Conservation (phyloP, 1,139 yeast genomes). For the Candida buenavistaensis region DNA sequence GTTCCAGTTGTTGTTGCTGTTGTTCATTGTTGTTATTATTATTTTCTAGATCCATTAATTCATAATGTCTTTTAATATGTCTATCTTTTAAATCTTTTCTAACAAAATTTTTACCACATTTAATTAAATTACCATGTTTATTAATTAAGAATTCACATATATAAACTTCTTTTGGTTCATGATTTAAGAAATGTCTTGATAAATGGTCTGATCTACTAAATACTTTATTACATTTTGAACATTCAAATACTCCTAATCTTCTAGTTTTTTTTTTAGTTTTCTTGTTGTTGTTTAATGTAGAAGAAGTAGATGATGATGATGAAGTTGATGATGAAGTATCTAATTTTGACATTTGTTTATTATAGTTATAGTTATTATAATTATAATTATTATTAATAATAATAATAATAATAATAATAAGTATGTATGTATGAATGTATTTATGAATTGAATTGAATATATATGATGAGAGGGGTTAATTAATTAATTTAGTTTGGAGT, state of each 20-base stretch:
- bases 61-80: conserved; percentile 36
- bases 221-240: conserved; percentile 37
- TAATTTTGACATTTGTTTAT: too few species aligned
- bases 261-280: conserved; percentile 16
- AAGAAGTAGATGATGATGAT: too few species aligned
- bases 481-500: too few species aligned
- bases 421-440: too few species aligned
- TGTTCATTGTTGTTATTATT: not conserved
- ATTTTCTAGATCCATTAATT: conserved; percentile 7
- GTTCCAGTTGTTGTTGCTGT: not conserved
- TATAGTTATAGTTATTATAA: too few species aligned
- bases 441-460: too few species aligned
- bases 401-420: not conserved
- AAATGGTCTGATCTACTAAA: conserved; percentile 45
- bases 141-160: conserved; percentile 34
- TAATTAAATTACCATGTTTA: conserved; percentile 21
- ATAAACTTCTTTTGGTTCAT: conserved; percentile 30
- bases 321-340: too few species aligned
- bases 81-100: conserved; percentile 41
- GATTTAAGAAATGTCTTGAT: conserved; percentile 44
- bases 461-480: too few species aligned
- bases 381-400: too few species aligned
- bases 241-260: conserved; percentile 21
- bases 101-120: conserved; percentile 43
- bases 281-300: too few species aligned